Percentiles rank a stretch among this genome's conserved stretches.
Evolutionary conservation across 2,329 filamentous ascomycete genomes (phyloP).

Genomic region (Cryphonectria parasitica): DNA sequence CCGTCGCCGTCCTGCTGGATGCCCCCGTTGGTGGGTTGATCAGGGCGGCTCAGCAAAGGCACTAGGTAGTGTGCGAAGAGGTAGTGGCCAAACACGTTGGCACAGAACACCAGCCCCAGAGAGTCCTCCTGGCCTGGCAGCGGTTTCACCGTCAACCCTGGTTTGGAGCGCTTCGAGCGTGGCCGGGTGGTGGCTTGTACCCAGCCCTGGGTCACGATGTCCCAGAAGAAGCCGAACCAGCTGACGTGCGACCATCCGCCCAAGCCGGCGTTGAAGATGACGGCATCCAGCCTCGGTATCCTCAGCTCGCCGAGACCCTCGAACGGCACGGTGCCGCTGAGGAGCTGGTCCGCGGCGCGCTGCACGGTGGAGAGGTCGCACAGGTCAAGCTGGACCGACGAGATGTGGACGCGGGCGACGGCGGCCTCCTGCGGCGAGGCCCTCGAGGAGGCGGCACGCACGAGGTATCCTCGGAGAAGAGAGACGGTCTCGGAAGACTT

Average conservation of each 20-base stretch:
- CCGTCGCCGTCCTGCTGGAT: conserved; percentile 33
- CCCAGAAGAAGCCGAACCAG: conserved; percentile 63
- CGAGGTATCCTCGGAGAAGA: conserved; percentile 66
- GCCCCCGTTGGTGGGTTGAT: not conserved
- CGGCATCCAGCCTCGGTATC: conserved; percentile 74
- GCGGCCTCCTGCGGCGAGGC: conserved; percentile 48
- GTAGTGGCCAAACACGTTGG: conserved; percentile 96
- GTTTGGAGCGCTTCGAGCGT: conserved; percentile 69
- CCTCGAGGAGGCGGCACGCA: conserved; percentile 48
- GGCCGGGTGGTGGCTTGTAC: conserved; percentile 76
- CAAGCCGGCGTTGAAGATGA: conserved; percentile 87
- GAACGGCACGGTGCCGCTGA: conserved; percentile 48
- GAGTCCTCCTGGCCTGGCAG: conserved; percentile 51
- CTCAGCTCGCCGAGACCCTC: conserved; percentile 47
- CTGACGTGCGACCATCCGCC: conserved; percentile 83
- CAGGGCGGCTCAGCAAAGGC: conserved; percentile 65
- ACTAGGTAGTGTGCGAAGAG: conserved; percentile 80
- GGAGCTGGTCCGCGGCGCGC: conserved; percentile 51
- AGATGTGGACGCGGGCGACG: conserved; percentile 58
- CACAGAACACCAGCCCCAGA: conserved; percentile 82
- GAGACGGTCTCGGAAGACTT: conserved; percentile 77
- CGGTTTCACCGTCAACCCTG: conserved; percentile 48
- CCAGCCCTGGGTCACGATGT: conserved; percentile 61
- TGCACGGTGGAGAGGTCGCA: conserved; percentile 60
- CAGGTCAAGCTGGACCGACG: conserved; percentile 63